phyloP scores from a whole-genome alignment of 768 basidiomycete species.

The Pholiota microspora region DNA sequence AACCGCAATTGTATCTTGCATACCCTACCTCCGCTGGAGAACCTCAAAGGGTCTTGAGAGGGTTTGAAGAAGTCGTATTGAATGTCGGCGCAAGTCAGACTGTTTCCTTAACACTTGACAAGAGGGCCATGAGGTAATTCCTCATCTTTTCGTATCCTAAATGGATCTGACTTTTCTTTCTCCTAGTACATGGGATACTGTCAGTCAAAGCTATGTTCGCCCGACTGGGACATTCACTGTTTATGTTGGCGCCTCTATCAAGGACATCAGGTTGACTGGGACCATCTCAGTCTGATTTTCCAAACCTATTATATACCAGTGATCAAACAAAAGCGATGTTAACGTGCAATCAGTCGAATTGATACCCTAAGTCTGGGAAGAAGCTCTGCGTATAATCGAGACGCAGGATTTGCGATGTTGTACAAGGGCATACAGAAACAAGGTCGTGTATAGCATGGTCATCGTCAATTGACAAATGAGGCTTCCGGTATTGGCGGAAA shows the following conservation, averaged over 20 bases:
- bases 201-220: slow-evolving; percentile 46
- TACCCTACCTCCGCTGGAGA: slow-evolving; percentile 46
- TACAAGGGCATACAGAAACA: too few relatives aligned
- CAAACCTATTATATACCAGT: too few relatives aligned
- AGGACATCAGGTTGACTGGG: slow-evolving; percentile 42
- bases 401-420: too few relatives aligned
- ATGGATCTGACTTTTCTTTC: neutral
- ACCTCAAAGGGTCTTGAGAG: slow-evolving; percentile 47
- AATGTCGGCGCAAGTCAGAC: slow-evolving; percentile 31
- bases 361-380: too few relatives aligned
- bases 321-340: too few relatives aligned
- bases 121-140: slow-evolving; percentile 45
- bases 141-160: neutral
- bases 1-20: slow-evolving; percentile 52
- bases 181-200: slow-evolving; percentile 50
- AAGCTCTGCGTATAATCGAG: too few relatives aligned
- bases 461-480: too few relatives aligned
- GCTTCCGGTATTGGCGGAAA: too few relatives aligned
- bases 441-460: too few relatives aligned
- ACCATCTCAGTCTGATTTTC: slow-evolving; percentile 20
- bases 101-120: slow-evolving; percentile 35
- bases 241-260: slow-evolving; percentile 50
- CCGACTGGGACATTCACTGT: slow-evolving; percentile 52
- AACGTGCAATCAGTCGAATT: too few relatives aligned
- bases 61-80: slow-evolving; percentile 47